Conservation (phyloP, 768 basidiomycete species). For the Clavulina sp. region DNA sequence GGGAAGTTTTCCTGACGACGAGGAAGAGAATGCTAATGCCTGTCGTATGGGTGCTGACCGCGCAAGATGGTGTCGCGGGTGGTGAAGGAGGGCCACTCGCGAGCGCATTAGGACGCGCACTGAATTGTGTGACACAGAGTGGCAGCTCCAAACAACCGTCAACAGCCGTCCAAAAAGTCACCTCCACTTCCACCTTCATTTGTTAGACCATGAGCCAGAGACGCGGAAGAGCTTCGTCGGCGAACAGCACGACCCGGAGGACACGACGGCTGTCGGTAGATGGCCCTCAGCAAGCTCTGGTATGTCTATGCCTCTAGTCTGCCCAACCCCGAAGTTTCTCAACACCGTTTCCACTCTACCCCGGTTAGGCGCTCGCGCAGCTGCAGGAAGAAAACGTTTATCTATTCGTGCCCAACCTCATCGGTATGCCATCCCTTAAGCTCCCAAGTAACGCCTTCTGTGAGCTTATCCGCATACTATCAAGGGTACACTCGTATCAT, state of each 20-base stretch:
- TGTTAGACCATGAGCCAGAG: too few species aligned
- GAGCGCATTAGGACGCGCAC: too few species aligned
- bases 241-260: too few species aligned
- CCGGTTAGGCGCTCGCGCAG: conserved; percentile 47
- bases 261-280: background rate
- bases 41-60: background rate
- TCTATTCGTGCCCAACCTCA: conserved; percentile 91
- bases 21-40: background rate
- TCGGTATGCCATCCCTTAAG: conserved; percentile 36
- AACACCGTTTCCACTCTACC: background rate
- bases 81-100: background rate
- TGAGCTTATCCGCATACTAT: background rate
- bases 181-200: too few species aligned
- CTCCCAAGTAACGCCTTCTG: background rate
- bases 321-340: background rate
- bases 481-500: conserved; percentile 82
- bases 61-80: background rate
- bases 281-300: background rate
- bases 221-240: too few species aligned
- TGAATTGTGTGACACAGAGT: too few species aligned
- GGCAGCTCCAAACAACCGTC: too few species aligned
- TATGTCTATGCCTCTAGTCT: background rate
- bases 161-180: too few species aligned
- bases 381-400: conserved; percentile 93
- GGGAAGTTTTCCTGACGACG: background rate